A percentile compares a stretch with the other conserved stretches of the same genome.
Conservation (phyloP, 2,329 filamentous ascomycete genomes). For the Capronia epimyces region DNA sequence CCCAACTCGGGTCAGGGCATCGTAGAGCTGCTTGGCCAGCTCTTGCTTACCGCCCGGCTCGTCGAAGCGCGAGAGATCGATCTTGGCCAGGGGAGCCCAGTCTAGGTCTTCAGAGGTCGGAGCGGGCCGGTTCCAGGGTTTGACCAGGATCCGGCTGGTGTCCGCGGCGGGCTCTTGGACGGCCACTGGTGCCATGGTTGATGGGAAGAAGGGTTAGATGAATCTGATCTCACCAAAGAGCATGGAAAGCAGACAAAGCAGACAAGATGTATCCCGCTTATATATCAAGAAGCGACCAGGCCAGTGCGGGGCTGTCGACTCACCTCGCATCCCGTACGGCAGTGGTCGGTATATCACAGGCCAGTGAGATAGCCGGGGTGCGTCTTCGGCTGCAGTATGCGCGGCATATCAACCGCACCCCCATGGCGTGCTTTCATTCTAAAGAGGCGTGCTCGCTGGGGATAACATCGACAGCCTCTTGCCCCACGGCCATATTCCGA, state of each 20-base stretch:
- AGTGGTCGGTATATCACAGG: background rate
- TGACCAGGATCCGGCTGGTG: constrained; percentile 36
- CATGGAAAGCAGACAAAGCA: too few relatives aligned
- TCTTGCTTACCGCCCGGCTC: constrained; percentile 50
- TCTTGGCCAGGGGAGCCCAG: constrained; percentile 52
- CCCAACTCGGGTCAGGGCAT: constrained; percentile 43
- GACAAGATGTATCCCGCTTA: background rate
- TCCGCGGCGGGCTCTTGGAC: background rate
- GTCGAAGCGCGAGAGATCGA: constrained; percentile 53
- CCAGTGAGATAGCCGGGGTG: background rate
- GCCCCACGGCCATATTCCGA: background rate
- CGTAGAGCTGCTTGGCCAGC: constrained; percentile 50
- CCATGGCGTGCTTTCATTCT: constrained; percentile 8
- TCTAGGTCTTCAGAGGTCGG: constrained; percentile 29
- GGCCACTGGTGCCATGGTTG: constrained; percentile 5
- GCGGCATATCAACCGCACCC: background rate
- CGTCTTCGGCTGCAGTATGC: background rate
- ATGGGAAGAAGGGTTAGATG: background rate
- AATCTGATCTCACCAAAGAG: background rate
- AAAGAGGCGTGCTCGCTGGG: constrained; percentile 4
- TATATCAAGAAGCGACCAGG: background rate
- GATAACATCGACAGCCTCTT: background rate
- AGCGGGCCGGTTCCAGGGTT: constrained; percentile 31
- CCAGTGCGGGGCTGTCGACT: background rate
- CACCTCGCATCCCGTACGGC: background rate